Percentiles rank a stretch among this genome's conserved stretches.
These are phyloP conservation scores for Paracorniculantispora psalliotae DNA, from an alignment of 2,329 filamentous ascomycete genomes.

Conservation along the genomic window DNA sequence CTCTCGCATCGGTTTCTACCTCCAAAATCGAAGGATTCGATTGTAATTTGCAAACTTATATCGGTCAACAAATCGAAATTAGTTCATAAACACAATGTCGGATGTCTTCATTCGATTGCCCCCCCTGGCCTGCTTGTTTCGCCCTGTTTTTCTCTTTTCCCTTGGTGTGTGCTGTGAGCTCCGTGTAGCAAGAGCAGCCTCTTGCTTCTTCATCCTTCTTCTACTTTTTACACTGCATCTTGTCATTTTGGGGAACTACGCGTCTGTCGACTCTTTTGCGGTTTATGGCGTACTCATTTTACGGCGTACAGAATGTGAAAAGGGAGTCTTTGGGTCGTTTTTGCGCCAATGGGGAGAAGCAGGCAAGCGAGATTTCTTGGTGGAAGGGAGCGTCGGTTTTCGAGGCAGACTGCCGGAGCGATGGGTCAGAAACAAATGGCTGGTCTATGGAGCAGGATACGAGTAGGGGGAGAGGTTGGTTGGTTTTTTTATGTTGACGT, in stretches of 20 bases:
- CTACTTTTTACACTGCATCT: conserved; percentile 28
- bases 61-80: conserved; percentile 52
- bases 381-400: no score
- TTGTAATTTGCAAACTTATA: conserved; percentile 53
- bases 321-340: conserved; percentile 7
- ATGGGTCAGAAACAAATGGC: conserved; percentile 4
- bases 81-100: conserved; percentile 41
- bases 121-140: conserved; percentile 17
- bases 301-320: conserved; percentile 9
- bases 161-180: conserved; percentile 17
- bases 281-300: conserved; percentile 2
- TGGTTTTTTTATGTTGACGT: not conserved
- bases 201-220: not conserved
- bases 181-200: conserved; percentile 8
- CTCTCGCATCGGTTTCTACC: conserved; percentile 35
- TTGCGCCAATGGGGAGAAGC: not conserved
- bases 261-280: conserved; percentile 7
- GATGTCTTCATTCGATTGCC: conserved; percentile 22
- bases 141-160: conserved; percentile 14
- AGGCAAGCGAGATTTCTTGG: not conserved
- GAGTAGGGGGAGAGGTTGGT: not conserved
- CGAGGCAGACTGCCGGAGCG: no score
- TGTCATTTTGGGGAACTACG: conserved; percentile 20
- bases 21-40: conserved; percentile 42
- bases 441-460: not conserved